Evolutionary conservation across 345 rosid species (phyloP).

Genomic region (Abelmoschus esculentus): DNA sequence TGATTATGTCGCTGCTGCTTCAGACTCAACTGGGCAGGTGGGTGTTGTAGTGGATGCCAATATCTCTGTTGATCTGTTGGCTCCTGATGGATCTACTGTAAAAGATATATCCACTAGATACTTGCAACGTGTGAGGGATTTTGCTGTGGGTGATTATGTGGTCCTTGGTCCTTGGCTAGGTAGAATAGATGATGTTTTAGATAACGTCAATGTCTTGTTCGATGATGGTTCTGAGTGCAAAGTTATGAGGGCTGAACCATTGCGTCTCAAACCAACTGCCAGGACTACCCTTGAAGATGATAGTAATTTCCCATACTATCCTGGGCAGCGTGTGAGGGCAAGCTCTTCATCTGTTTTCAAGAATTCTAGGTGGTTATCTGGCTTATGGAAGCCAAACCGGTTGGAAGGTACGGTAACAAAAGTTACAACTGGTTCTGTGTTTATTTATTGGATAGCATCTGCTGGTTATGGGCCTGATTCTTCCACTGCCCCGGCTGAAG

Average conservation of each 20-base stretch:
- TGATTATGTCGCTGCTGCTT: constrained; percentile 76
- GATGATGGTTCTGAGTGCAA: constrained; percentile 96
- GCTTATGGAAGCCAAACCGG: constrained; percentile 80
- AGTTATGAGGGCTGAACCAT: constrained; percentile 79
- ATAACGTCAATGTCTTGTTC: constrained; percentile 84
- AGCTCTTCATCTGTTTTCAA: constrained; percentile 76
- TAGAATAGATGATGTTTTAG: constrained; percentile 83
- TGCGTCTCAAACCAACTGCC: constrained; percentile 60
- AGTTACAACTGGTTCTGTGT: constrained; percentile 78
- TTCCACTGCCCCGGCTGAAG: constrained; percentile 81
- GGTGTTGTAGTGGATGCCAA: constrained; percentile 79
- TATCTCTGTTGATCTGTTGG: constrained; percentile 64
- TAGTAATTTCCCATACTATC: constrained; percentile 73
- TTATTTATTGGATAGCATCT: constrained; percentile 94
- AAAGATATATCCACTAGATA: constrained; percentile 59
- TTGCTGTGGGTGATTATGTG: constrained; percentile 79
- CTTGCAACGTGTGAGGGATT: constrained; percentile 83
- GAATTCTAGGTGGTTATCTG: constrained; percentile 75
- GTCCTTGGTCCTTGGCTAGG: constrained; percentile 94
- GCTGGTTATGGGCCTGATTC: constrained; percentile 87
- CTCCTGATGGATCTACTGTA: constrained; percentile 55
- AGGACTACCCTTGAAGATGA: constrained; percentile 76
- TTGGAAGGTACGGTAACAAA: constrained; percentile 91
- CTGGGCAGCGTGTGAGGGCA: constrained; percentile 93
- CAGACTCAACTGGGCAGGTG: constrained; percentile 81